Base-by-base conservation (phyloP, 169 alveolate genomes). In the Babesia ovata region DNA sequence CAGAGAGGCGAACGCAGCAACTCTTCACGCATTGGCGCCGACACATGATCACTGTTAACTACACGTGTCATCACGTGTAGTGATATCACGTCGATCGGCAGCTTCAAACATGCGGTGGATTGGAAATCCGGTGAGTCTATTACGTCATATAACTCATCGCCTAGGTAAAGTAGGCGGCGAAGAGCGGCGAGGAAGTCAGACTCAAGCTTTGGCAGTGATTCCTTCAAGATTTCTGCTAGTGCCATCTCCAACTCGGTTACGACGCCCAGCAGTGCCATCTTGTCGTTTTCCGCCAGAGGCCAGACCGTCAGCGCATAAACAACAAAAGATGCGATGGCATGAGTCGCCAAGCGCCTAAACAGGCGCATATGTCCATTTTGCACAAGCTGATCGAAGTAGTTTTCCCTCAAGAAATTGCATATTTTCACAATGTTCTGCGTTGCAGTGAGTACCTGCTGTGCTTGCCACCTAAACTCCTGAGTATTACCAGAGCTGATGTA, bases 171-270 rank as follows among this genome's bases (percentile, higher is more conserved):
- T 1, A 83, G 76, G 16, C 90, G 19, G n/a, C 81, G 56, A n/a
- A 83, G 57, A 29, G 77, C 46, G 4, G 77, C 29, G 28, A 83
- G 42, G 56, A 58, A 50, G 50, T 83, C 86, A 17, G 79, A 53
- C 65, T 74, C 90, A n/a, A 29, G 17, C 36, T 70, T 58, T 39
- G 81, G 82, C 53, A 75, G 75, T 46, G 79, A 57, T 58, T 61
- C 75, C 26, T 50, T 48, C 26, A 71, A 59, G 33, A 83, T 36
- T 29, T 83, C 90, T 0, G 90, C 61, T n/a, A 83, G 67, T 7
- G 71, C 71, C 75, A 83, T 70, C 70, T 83, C 90, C n/a, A 83
- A 50, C 44, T 75, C 86, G n/a, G 90, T 83, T 44, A 63, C 57
- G 24, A 59, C 61, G 50, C 70, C 58, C 28, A 83, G 53, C 24